Conservation (phyloP, 2,329 filamentous ascomycete species). For the Colletotrichum brevisporum region DNA sequence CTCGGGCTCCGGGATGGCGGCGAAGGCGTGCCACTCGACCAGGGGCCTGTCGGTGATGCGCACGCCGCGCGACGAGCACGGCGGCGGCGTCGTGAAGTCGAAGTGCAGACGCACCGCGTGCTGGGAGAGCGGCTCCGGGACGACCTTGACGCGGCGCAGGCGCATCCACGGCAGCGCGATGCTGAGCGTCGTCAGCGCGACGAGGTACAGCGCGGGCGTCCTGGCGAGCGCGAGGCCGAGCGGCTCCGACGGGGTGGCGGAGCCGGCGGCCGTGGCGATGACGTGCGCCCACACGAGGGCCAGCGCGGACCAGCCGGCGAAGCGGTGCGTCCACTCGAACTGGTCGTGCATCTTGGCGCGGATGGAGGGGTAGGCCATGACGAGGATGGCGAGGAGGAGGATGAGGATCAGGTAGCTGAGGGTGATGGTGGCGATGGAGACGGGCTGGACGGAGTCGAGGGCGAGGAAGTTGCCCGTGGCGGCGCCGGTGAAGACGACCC, state of each 20-base stretch:
- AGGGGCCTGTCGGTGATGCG: constrained; percentile 75
- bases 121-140: constrained; percentile 77
- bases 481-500: constrained; percentile 57
- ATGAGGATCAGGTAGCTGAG: constrained; percentile 71
- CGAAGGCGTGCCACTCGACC: constrained; percentile 82
- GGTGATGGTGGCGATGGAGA: constrained; percentile 55
- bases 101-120: constrained; percentile 84
- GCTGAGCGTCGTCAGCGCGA: constrained; percentile 73
- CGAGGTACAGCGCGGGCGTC: constrained; percentile 74
- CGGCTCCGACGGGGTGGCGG: constrained; percentile 52
- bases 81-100: constrained; percentile 69
- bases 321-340: constrained; percentile 81
- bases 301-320: constrained; percentile 77
- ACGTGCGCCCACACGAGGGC: constrained; percentile 76
- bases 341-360: constrained; percentile 75
- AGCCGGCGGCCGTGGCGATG: constrained; percentile 64
- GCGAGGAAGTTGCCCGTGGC: constrained; percentile 53
- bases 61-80: constrained; percentile 53
- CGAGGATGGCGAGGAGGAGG: constrained; percentile 72
- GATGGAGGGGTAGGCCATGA: constrained; percentile 74
- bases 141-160: constrained; percentile 77
- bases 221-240: constrained; percentile 55
- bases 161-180: constrained; percentile 81
- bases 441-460: constrained; percentile 12
- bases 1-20: constrained; percentile 74